phyloP scores from a whole-genome alignment of 768 basidiomycete species.

The Suillus bovinus region DNA sequence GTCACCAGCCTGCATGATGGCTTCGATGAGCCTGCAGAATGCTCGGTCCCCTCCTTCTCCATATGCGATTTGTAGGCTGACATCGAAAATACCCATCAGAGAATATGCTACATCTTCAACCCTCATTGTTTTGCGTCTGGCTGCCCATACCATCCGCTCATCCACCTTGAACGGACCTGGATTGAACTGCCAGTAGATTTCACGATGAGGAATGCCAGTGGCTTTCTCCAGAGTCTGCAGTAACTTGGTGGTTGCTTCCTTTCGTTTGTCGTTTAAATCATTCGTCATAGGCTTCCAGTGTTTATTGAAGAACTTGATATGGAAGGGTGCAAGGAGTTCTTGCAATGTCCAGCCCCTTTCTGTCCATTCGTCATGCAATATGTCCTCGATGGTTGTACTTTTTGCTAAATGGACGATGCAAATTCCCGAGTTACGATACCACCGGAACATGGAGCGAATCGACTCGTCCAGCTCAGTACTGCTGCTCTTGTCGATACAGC shows the following conservation, averaged over 20 bases:
- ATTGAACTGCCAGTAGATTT: not conserved
- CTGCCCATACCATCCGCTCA: constrained; percentile 17
- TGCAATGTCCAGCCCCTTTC: not conserved
- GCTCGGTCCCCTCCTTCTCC: constrained; percentile 18
- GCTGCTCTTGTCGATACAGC: not conserved
- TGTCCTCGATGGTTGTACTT: not conserved
- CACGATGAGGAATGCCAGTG: not conserved
- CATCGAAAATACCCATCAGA: constrained; percentile 18
- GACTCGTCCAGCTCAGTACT: constrained; percentile 1
- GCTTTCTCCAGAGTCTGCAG: not conserved
- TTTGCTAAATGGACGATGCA: not conserved
- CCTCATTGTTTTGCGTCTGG: constrained; percentile 17
- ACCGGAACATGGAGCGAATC: constrained; percentile 1
- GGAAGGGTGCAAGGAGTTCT: not conserved
- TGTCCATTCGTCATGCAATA: not conserved
- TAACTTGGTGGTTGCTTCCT: not conserved
- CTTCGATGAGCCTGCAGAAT: constrained; percentile 13
- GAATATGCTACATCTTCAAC: constrained; percentile 20
- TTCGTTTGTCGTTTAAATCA: not conserved
- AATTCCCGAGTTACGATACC: not conserved
- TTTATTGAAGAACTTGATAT: not conserved
- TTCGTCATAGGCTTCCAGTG: not conserved
- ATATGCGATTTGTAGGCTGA: constrained; percentile 17
- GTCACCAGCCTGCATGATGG: constrained; percentile 10
- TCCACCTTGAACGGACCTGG: not conserved